Base-by-base conservation (phyloP, 768 basidiomycete genomes). In the Leucosporidium creatinivorum region DNA sequence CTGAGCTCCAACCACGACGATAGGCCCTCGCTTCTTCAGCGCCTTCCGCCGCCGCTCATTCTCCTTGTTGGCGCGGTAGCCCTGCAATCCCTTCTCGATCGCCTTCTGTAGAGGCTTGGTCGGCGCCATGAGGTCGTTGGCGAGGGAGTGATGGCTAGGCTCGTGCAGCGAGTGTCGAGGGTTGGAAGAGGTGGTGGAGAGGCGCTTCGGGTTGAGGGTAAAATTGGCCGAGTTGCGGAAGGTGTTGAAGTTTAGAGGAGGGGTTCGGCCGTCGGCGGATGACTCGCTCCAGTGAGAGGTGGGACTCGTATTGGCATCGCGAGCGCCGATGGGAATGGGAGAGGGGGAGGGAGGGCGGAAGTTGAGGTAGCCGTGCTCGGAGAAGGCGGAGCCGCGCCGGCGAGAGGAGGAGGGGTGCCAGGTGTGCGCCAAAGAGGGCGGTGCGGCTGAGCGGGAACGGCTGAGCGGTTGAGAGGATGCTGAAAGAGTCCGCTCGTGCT, bases 221-320 rank as follows among this genome's bases (percentile, higher is more conserved):
- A 51, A 10, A 30, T 58, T 65, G 58, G 65, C 59, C 26, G 68
- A 69, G 63, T 69, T 65, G 39, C 68, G 59, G 56, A 69, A 69
- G 19, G 68, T 56, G n/a, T 58, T 19, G 60, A 69, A 69, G 7
- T 61, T 44, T 17, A 19, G 33, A 12, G 33, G n/a, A 1, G 68
- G 68, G 28, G 64, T 54, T 1, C 33, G 50, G 1, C 47, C 25
- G 44, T 44, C 58, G 12, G 28, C 61, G 0, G 61, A 59, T 26
- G 60, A 58, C 13, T 62, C 61, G 17, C 56, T 58, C 68, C 68
- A 69, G 33, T 61, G 60, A 26, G 68, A 69, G 25, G 4, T 9
- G 1, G 65, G 65, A 13, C 39, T 44, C 8, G 13, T 17, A 13
- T 44, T 6, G 39, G 8, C 15, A 5, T 33, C 33, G 13, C 39